A percentile compares a stretch with the other conserved stretches of the same genome.
These are phyloP conservation scores for Leccinum longicurvipes DNA, from an alignment of 768 basidiomycete species.

Conservation along the genomic window DNA sequence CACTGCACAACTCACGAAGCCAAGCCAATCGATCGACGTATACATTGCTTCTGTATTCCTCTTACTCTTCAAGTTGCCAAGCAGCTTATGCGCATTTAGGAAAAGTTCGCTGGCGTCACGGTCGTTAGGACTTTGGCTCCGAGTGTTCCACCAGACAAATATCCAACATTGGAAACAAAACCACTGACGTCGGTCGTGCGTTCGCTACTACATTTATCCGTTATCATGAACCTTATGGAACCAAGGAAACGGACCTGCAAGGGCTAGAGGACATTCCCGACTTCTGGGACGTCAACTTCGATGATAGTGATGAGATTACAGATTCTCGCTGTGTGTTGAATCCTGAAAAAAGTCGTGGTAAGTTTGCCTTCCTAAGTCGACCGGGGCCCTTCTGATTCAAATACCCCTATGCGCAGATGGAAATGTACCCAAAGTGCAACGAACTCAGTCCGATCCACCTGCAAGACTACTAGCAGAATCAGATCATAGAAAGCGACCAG, in stretches of 20 bases:
- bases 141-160: constrained; percentile 47
- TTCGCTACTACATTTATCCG: background rate
- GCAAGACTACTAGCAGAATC: constrained; percentile 3
- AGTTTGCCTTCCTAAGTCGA: background rate
- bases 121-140: constrained; percentile 57
- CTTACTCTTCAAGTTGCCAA: constrained; percentile 7
- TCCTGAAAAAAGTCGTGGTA: constrained; percentile 31
- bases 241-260: constrained; percentile 61
- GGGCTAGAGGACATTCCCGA: constrained; percentile 67
- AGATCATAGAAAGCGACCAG: constrained; percentile 43
- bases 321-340: constrained; percentile 31
- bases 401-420: constrained; percentile 1
- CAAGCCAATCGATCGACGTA: constrained; percentile 66
- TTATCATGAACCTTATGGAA: constrained; percentile 4
- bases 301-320: constrained; percentile 25
- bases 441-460: constrained; percentile 1
- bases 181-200: constrained; percentile 60
- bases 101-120: constrained; percentile 67
- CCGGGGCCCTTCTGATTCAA: background rate
- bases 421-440: background rate
- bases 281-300: constrained; percentile 55
- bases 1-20: constrained; percentile 59
- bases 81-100: constrained; percentile 42
- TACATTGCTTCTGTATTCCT: constrained; percentile 56
- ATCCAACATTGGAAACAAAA: constrained; percentile 68